Conservation (phyloP, 345 rosid species). For the Pugionium dolabratum region DNA sequence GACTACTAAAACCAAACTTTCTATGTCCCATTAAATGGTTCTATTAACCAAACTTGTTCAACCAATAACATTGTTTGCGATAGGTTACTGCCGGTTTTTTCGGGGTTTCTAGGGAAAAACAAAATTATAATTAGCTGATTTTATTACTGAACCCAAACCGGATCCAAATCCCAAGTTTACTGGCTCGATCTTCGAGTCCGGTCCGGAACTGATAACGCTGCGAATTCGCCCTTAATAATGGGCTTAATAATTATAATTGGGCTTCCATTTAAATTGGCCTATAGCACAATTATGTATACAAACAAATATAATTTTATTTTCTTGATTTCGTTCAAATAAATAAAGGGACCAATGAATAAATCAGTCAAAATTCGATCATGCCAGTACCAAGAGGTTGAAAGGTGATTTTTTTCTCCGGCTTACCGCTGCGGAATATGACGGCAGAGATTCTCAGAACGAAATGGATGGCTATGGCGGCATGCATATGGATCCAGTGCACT, state of each 20-base stretch:
- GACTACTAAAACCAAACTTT: no score
- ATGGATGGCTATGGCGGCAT: conserved; percentile 64
- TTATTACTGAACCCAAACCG: no score
- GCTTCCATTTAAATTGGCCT: not conserved
- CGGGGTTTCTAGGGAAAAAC: no score
- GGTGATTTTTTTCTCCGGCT: not conserved
- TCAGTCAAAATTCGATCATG: not conserved
- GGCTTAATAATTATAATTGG: not conserved
- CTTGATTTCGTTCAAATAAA: not conserved
- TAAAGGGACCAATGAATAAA: not conserved
- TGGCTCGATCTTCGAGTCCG: no score
- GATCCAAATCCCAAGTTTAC: no score
- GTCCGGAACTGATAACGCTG: no score
- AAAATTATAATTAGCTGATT: no score
- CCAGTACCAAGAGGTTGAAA: conserved; percentile 14
- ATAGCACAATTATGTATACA: not conserved
- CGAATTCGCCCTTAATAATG: not conserved
- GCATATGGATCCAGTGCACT: conserved; percentile 76
- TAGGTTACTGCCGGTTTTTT: no score
- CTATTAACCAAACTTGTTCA: no score
- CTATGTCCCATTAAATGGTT: no score
- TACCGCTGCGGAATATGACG: conserved; percentile 18
- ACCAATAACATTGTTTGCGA: no score
- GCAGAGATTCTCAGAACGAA: conserved; percentile 40
- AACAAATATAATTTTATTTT: not conserved